Evolutionary conservation across 805 yeast genomes (phyloP), one percentile per base, ranked within the genome.

Genomic region (Tetrapisispora iriomotensis): DNA sequence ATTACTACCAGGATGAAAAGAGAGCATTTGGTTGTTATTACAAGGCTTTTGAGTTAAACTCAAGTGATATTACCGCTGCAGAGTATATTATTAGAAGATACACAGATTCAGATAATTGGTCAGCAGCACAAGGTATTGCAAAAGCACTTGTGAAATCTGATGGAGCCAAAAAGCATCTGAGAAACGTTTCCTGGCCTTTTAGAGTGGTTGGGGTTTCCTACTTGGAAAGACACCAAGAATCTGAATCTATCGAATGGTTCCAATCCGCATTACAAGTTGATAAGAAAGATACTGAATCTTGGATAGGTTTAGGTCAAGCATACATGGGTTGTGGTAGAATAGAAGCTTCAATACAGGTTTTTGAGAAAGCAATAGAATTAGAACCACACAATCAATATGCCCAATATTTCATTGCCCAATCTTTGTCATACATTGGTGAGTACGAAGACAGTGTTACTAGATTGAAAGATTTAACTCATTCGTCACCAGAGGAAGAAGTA

Each of bases 241-340:
- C 75, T 1, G 77, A 77, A 40, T 94, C 98, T 0, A 81, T 90
- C 34, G 90, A 83, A 58, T 78, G 83, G 74, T 87, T 85, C 54
- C 98, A 92, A 60, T 73, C 78, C 21, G 87, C 96, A 1, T 66
- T 92, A 36, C 70, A 96, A 45, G 64, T 82, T 46, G 66, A 77
- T 31, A 65, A 81, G 0, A 46, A 53, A 38, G 96, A 92, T 59
- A 56, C 74, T 1, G 80, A 83, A 46, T 80, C 95, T 2, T 90
- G 97, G 96, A 67, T 82, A 22, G 96, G 96, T 1, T 65, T 92
- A n/a, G 98, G 98, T n/a, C 97, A 92, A 57, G 90, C 96, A 0
- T 92, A 92, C 58, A 67, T 72, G 39, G 74, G 77, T 20, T 76
- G 92, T 58, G 98, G 98, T 2, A 70, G 95, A 44, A 65, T 80